Evolutionary conservation across 306 rosid species (phyloP), one percentile per base, ranked within the genome.

Genomic region (Rosa multiflora): DNA sequence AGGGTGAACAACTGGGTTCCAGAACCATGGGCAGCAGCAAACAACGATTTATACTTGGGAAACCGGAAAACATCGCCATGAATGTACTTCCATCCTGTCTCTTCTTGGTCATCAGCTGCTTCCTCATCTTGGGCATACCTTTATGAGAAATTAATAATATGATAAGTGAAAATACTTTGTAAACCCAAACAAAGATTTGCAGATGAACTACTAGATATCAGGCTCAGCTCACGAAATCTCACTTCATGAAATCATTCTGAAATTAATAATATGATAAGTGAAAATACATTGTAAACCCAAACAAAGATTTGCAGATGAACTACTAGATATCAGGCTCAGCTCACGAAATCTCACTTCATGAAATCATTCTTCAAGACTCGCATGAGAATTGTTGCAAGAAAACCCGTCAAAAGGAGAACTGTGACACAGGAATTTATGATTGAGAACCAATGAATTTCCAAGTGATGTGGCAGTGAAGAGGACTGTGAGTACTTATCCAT

Each of bases 51-150:
- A 87, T 80, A 37, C 79, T 89, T 87, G 39, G 98, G 98, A 78
- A 92, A 94, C 78, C 98, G 90, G 82, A 94, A 94, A 84, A 94
- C 97, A 79, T 94, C 98, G 42, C 98, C 98, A 68, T 94, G 97
- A 76, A 94, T 94, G 82, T 94, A 94, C 83, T 94, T 94, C 98
- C 98, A 94, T 47, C 98, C 98, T 0, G 98, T 94, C 85, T 94
- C 97, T 87, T 94, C 98, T 82, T 94, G 98, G 80, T 94, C 98
- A 88, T 94, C 97, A 63, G 93, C 97, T 72, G 97, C 94, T 88
- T 92, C 98, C 85, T 94, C 98, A 78, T 94, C 98, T 89, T 94
- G 97, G 12, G 97, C 98, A 78, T 94, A 92, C 89, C 98, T 92
- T 75, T 46, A 75, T 42, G 44, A 70, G 69, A 64, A 68, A 14